These are phyloP conservation scores for Trypanosoma scelopori DNA, from an alignment of 208 protist species.

Conservation along the genomic window DNA sequence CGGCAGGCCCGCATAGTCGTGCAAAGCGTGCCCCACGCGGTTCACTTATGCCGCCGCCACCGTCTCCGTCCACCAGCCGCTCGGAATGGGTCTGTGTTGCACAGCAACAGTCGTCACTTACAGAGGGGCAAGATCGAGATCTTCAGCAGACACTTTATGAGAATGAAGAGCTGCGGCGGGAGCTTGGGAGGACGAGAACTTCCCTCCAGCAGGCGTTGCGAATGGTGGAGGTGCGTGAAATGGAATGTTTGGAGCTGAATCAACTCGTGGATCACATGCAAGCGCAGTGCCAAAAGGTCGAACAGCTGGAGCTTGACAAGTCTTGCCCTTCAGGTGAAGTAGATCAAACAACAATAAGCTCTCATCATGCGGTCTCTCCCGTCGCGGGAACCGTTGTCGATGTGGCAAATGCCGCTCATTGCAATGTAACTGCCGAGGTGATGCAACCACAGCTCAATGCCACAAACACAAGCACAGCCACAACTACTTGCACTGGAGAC, in stretches of 20 bases:
- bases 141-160: neutral
- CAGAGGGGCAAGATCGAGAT: neutral
- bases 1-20: neutral
- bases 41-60: constrained; percentile 14
- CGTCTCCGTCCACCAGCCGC: constrained; percentile 1
- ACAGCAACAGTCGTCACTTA: neutral
- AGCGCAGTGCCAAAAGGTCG: constrained; percentile 19
- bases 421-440: neutral
- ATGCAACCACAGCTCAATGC: neutral
- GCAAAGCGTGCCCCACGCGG: neutral
- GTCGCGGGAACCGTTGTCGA: too few relatives aligned
- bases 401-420: too few relatives aligned
- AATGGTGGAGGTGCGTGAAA: constrained; percentile 26
- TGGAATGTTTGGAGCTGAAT: constrained; percentile 50
- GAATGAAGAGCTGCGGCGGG: neutral
- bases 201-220: constrained; percentile 22
- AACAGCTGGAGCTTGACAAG: neutral
- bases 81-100: neutral
- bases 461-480: neutral
- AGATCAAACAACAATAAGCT: too few relatives aligned
- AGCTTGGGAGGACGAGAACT: constrained; percentile 1
- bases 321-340: neutral
- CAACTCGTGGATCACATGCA: constrained; percentile 39
- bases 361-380: too few relatives aligned
- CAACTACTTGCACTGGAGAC: neutral